These are phyloP conservation scores for Passiflora organensis DNA, from an alignment of 345 rosid species.

Conservation along the genomic window DNA sequence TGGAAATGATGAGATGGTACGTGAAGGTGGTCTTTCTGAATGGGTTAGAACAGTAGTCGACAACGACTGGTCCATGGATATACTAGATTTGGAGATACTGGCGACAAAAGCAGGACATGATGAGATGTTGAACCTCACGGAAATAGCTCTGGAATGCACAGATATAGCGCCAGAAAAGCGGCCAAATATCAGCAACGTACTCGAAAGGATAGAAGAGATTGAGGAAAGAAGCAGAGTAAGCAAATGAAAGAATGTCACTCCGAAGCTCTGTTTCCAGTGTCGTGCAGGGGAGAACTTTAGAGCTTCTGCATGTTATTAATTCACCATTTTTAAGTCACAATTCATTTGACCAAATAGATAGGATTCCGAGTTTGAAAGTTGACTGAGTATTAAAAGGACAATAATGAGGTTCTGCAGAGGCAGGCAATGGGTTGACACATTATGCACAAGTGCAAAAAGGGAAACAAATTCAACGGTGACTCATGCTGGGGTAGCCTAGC, in stretches of 20 bases:
- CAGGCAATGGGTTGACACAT: no score
- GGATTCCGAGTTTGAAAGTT: no score
- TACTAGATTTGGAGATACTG: slow-evolving; percentile 44
- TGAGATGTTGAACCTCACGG: slow-evolving; percentile 46
- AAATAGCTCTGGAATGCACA: slow-evolving; percentile 49
- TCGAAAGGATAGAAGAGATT: slow-evolving; percentile 40
- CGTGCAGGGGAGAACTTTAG: background rate
- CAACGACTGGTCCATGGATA: slow-evolving; percentile 51
- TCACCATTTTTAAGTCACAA: no score
- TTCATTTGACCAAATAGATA: no score
- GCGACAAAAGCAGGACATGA: slow-evolving; percentile 38
- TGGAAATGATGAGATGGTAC: background rate
- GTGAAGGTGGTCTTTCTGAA: slow-evolving; percentile 25
- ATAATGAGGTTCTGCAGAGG: no score
- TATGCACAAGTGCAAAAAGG: no score
- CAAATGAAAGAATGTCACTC: background rate
- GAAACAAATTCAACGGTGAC: no score
- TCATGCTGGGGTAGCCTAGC: no score
- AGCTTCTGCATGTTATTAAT: no score
- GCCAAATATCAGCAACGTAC: slow-evolving; percentile 38
- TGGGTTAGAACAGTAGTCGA: slow-evolving; percentile 46
- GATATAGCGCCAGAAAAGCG: slow-evolving; percentile 34
- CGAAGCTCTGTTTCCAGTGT: background rate
- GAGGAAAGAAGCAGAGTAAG: slow-evolving; percentile 17
- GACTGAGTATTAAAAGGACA: no score